A percentile compares a stretch with the other conserved stretches of the same genome.
phyloP scores from a whole-genome alignment of 371 early-diverging fungal species.

The Syncephalis fuscata region DNA sequence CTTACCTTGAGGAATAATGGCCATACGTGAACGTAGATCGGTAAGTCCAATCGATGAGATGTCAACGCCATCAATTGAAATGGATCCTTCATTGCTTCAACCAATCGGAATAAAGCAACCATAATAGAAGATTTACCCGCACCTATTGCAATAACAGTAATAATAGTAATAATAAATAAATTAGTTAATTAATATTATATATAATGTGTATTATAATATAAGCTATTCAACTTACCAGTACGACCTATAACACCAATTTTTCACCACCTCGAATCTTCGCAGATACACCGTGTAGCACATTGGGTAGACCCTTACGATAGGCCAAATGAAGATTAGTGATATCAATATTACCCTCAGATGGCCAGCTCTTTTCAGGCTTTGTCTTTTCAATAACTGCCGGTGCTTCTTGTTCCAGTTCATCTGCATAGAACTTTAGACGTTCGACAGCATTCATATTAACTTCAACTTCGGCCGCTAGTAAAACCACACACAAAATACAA shows the following conservation, averaged over 20 bases:
- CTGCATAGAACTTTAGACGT: conserved; percentile 29
- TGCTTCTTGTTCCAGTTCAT: conserved; percentile 32
- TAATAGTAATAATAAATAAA: conserved; percentile 45
- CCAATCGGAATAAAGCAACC: conserved; percentile 44
- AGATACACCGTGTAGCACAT: conserved; percentile 40
- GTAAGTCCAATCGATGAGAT: conserved; percentile 30
- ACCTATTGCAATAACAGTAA: conserved; percentile 77
- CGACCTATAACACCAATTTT: conserved; percentile 22
- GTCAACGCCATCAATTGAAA: conserved; percentile 46
- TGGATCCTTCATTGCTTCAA: conserved; percentile 41
- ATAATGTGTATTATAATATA: no score
- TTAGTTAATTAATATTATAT: no score
- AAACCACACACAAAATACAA: no score
- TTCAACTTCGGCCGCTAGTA: conserved; percentile 26
- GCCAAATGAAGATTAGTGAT: conserved; percentile 24
- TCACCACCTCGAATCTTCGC: conserved; percentile 17
- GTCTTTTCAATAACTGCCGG: conserved; percentile 12
- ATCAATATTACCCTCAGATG: conserved; percentile 27
- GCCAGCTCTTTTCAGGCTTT: conserved; percentile 31
- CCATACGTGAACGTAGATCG: conserved; percentile 36
- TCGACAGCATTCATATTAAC: conserved; percentile 32
- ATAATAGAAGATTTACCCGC: conserved; percentile 38
- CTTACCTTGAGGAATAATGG: conserved; percentile 38
- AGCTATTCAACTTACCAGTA: conserved; percentile 56
- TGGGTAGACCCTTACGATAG: conserved; percentile 31